Base-by-base conservation (phyloP, 2,329 filamentous ascomycete species). In the Aspergillus sergii region DNA sequence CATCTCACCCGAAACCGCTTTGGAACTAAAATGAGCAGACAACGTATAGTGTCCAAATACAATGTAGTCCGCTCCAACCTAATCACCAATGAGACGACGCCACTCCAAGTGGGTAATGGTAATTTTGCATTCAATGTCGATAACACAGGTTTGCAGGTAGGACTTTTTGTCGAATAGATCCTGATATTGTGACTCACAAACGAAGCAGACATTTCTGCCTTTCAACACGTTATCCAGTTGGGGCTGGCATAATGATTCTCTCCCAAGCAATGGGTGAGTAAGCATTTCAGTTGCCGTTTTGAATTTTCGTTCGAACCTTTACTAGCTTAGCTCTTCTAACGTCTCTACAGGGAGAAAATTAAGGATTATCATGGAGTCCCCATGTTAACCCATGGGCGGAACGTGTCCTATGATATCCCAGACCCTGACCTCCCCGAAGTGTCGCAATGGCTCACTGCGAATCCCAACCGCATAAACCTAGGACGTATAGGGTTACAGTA, bases 171-270 rank as follows among this genome's bases (percentile, higher is more conserved):
- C 6, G 21, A 9, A 16, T 9, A 5, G 12, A 6, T 16, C 6
- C 28, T 19, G 23, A 30, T 16, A 10, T 21, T 26, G 6, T 16
- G 28, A 11, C 34, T 60, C 16, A 62, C 28, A 54, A 8, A 5
- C 3, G 7, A 26, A 21, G 23, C 16, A 63, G 63, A 46, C 58
- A 4, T 66, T 67, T 26, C 61, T 66, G 3, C 65, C 65, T 7
- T 67, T 67, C 48, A 67, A 67, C 19, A 67, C 63, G 1, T 26
- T 67, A 2, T 66, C 63, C 5, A 67, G 65, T 32, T 66, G 65
- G 65, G 65, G 58, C 7, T 67, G 65, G 65, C 65, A 67, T 26
- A 66, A 67, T 28, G 65, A 65, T n/a, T 65, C 63, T 4, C 46
- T 64, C 3, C 65, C 63, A 4, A 57, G 7, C 1, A 59, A 67